phyloP scores from a whole-genome alignment of 2,329 filamentous ascomycete genomes.

The Penicillium sclerotigenum region DNA sequence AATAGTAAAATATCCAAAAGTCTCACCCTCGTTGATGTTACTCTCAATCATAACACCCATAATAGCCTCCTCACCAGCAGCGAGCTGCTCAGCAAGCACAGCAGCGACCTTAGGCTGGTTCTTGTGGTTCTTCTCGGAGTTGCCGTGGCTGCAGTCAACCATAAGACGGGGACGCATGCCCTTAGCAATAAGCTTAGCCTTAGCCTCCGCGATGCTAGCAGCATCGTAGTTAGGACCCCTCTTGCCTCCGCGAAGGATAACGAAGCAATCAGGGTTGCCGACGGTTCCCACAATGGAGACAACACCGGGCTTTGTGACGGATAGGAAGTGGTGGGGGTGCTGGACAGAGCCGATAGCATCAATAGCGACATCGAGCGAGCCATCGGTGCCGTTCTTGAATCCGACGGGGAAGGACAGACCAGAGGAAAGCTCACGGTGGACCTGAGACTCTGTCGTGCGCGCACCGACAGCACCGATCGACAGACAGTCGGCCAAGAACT shows the following conservation, averaged over 20 bases:
- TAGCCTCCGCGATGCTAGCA: slow-evolving; percentile 77
- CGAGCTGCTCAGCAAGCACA: slow-evolving; percentile 77
- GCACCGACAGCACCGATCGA: slow-evolving; percentile 91
- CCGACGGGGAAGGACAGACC: slow-evolving; percentile 95
- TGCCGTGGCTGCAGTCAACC: slow-evolving; percentile 98
- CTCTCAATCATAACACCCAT: slow-evolving; percentile 99
- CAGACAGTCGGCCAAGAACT: slow-evolving; percentile 90
- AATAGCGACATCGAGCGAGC: slow-evolving; percentile 81
- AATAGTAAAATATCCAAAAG: neutral
- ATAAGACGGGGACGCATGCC: slow-evolving; percentile 76
- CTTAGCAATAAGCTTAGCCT: slow-evolving; percentile 71
- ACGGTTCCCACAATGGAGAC: slow-evolving; percentile 91
- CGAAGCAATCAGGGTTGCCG: slow-evolving; percentile 96
- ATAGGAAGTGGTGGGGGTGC: slow-evolving; percentile 94
- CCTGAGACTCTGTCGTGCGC: slow-evolving; percentile 92
- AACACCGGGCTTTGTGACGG: slow-evolving; percentile 92
- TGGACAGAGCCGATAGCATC: slow-evolving; percentile 91
- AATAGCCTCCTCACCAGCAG: slow-evolving; percentile 76
- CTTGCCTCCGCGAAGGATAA: slow-evolving; percentile 88
- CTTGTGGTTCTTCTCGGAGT: slow-evolving; percentile 92
- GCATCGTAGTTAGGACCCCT: slow-evolving; percentile 93
- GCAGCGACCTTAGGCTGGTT: slow-evolving; percentile 94
- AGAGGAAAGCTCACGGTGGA: slow-evolving; percentile 90
- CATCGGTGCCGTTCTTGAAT: slow-evolving; percentile 99
- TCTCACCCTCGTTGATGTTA: slow-evolving; percentile 84